Base-by-base conservation (phyloP, 805 yeast species). In the Candida hungchunana region DNA sequence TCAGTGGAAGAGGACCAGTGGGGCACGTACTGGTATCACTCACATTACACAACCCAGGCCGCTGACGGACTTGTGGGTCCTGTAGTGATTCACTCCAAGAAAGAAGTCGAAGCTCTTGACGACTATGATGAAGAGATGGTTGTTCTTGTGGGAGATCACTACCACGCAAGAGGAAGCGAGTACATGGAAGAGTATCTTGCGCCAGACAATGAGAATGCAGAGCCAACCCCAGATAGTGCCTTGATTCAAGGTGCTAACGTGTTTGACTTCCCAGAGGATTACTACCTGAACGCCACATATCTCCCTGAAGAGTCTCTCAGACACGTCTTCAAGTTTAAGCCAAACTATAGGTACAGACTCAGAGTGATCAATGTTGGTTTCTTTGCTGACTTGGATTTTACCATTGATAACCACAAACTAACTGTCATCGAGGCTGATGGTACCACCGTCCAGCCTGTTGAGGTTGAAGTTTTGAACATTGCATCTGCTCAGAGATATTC, bases 401-500 rank as follows among this genome's bases (percentile, higher is more conserved):
- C 64, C 31, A 58, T 75, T 44, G 79, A 75, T 51, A 66, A 64
- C 44, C 80, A 74, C 53, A 59, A 56, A 29, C 60, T 75, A 40
- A 64, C 68, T 7, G 60, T 75, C 12, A 67, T 75, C 26, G 80
- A 73, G 47, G 67, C 69, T 17, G 80, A 74, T 42, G 79, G 80
- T 17, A 63, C 75, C 15, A 58, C 66, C 31, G 72, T 73, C 9
- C 66, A 70, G 39, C 71, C 71, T 16, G 50, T 61, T 36, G 59
- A 58, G 31, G 67, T 71, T 7, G 66, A 62, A 13, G 46, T 42
- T 7, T 24, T 38, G 18, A 37, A 35, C 36, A 42, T 42, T 25
- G 46, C 60, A 63, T 83, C 77, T 14, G 89, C 85, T 8, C 90
- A 83, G 59, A 63, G 94, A 42, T 75, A 79, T 53, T 72, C 83